A percentile compares a stretch with the other conserved stretches of the same genome.
Conservation (phyloP, 768 basidiomycete genomes). For the Galerina marginata region DNA sequence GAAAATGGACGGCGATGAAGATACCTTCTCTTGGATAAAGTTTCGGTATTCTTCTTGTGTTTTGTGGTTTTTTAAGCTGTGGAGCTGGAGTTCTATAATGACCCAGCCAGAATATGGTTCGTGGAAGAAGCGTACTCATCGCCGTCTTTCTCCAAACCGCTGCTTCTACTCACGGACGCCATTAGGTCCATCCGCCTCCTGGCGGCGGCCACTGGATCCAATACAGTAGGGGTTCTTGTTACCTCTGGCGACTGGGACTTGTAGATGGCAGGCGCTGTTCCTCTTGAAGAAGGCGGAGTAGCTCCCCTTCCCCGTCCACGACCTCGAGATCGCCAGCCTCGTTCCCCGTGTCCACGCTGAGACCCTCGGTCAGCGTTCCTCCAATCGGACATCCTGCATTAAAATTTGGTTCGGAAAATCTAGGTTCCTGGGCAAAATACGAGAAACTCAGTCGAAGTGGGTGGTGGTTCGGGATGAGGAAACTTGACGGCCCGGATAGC, state of each 20-base stretch:
- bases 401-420: not conserved
- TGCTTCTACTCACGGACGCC: constrained; percentile 77
- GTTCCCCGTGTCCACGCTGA: not conserved
- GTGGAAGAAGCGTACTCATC: constrained; percentile 61
- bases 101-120: constrained; percentile 8
- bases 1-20: not conserved
- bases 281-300: not conserved
- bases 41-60: constrained; percentile 71
- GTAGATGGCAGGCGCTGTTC: not conserved
- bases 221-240: not conserved
- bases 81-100: constrained; percentile 38
- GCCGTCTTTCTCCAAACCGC: constrained; percentile 75
- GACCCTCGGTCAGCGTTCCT: constrained; percentile 15
- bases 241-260: no score
- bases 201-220: constrained; percentile 14
- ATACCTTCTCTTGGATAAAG: constrained; percentile 72
- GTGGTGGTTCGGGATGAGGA: not conserved
- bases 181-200: constrained; percentile 63
- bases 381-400: not conserved
- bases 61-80: constrained; percentile 61
- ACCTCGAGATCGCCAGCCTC: constrained; percentile 14
- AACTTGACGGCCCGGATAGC: no score
- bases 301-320: constrained; percentile 12
- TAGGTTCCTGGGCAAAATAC: not conserved
- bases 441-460: not conserved